These are phyloP conservation scores for Vanrija sp. DNA, from an alignment of 1,284 basidiomycete genomes.

Conservation along the genomic window DNA sequence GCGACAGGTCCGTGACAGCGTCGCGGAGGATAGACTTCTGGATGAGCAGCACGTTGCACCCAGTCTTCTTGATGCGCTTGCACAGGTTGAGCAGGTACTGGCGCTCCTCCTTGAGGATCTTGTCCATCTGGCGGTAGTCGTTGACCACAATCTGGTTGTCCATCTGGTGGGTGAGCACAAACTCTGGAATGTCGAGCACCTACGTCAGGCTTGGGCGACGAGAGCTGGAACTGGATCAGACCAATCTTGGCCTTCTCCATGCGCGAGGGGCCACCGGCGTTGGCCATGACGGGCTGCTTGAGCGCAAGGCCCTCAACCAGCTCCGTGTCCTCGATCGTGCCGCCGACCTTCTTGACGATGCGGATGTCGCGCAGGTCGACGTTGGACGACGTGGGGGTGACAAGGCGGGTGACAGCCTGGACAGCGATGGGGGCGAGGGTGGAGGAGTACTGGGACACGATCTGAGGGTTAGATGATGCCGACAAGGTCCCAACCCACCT, in stretches of 20 bases:
- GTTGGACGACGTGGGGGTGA: conserved; percentile 79
- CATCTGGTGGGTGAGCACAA: conserved; percentile 61
- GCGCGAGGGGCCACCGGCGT: conserved; percentile 87
- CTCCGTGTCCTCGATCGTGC: conserved; percentile 98
- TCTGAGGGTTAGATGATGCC: conserved; percentile 53
- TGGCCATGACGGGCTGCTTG: conserved; percentile 87
- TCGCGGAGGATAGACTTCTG: conserved; percentile 99
- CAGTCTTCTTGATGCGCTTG: conserved; percentile 99
- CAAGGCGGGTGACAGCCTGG: conserved; percentile 85
- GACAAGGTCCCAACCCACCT: conserved; percentile 55
- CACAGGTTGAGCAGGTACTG: conserved; percentile 97
- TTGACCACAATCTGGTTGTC: conserved; percentile 99
- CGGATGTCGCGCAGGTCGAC: conserved; percentile 96
- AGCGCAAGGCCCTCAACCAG: conserved; percentile 93
- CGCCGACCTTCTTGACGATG: conserved; percentile 97
- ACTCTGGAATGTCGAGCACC: conserved; percentile 38
- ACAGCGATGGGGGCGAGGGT: conserved; percentile 97
- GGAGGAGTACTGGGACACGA: conserved; percentile 98
- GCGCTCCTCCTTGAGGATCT: conserved; percentile 97
- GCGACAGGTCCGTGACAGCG: conserved; percentile 96
- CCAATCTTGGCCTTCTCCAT: conserved; percentile 99
- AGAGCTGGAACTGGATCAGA: conserved; percentile 97
- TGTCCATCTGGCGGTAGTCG: conserved; percentile 99
- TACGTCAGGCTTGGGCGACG: conserved; percentile 95
- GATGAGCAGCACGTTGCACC: conserved; percentile 97